Base-by-base conservation (phyloP, 345 rosid species). In the Fremontodendron californicum region DNA sequence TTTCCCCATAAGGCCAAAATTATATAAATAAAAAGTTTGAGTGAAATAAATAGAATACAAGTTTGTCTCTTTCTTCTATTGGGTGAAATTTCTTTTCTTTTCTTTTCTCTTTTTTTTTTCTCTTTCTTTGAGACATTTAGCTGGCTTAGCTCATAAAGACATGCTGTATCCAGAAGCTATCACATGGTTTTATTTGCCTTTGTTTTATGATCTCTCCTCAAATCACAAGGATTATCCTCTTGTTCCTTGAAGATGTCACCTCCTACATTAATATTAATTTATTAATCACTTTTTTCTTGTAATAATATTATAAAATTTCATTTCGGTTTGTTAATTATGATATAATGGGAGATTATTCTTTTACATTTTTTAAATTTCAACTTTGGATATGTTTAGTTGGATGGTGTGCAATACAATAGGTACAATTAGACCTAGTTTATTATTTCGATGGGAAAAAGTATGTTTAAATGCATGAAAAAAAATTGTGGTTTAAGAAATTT, bases 41-140 rank as follows among this genome's bases (percentile, higher is more conserved):
- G 0, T 8, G 15, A 13, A 29, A 5, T 12, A 69, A 29, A 13
- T 45, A 4, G 12, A 27, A 62, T 2, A 9, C 7, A 11, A 9
- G 11, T 62, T 62, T 62, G 78, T 75, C 78, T 75, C 43, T 75
- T 75, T 62, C 29, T 45, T n/a, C n/a, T n/a, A n/a, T n/a, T 75
- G 42, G 77, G 27, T 60, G 40, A 74, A 72, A 8, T 74, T 8
- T 40, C 11, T 25, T 58, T 18, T 12, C 11, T 5, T 51, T 48
- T 10, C 0, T 39, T 31, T 52, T 4, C 0, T 37, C 1, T 75
- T 19, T 31, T 23, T 23, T 29, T 4, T 69, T 11, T 69, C 60
- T 31, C 21, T 21, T 2, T 61, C n/a, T 61, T 49, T 45, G 35
- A 46, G 35, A 62, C 78, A 46, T 19, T 19, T 45, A 29, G 70